A percentile compares a stretch with the other conserved stretches of the same genome.
These are phyloP conservation scores for Pseudogymnoascus sp. DNA, from an alignment of 2,329 filamentous ascomycete species.

Conservation along the genomic window DNA sequence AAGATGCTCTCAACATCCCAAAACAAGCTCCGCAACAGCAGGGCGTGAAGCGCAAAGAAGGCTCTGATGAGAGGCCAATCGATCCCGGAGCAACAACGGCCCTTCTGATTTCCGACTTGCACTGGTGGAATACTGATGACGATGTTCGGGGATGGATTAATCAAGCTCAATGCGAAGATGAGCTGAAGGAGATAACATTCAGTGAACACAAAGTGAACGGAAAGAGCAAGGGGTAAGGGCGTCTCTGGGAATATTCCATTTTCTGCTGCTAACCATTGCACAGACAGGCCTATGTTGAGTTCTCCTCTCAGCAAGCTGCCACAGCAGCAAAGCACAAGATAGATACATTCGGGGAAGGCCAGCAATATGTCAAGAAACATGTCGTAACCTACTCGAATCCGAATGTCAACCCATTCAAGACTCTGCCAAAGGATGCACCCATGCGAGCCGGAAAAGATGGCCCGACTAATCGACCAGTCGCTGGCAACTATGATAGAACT, in stretches of 20 bases:
- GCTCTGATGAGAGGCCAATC: slow-evolving; percentile 52
- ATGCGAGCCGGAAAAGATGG: slow-evolving; percentile 60
- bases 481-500: slow-evolving; percentile 40
- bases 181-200: slow-evolving; percentile 89
- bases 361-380: slow-evolving; percentile 56
- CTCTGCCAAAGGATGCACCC: slow-evolving; percentile 81
- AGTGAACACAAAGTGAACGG: slow-evolving; percentile 99
- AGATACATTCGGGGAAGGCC: slow-evolving; percentile 53
- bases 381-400: slow-evolving; percentile 70
- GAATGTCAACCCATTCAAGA: slow-evolving; percentile 80
- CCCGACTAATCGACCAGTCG: slow-evolving; percentile 46
- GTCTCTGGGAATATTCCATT: neutral
- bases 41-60: slow-evolving; percentile 56
- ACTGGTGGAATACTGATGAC: slow-evolving; percentile 97
- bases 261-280: neutral
- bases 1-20: slow-evolving; percentile 31
- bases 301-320: slow-evolving; percentile 74
- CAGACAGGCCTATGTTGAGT: slow-evolving; percentile 77
- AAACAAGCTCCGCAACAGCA: slow-evolving; percentile 41
- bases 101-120: slow-evolving; percentile 79
- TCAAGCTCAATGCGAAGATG: slow-evolving; percentile 72
- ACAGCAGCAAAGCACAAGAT: slow-evolving; percentile 79
- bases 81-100: slow-evolving; percentile 60
- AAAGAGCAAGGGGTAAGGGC: slow-evolving; percentile 83
- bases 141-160: slow-evolving; percentile 84